phyloP scores from a whole-genome alignment of 1,284 basidiomycete species.

The Sporisorium scitamineum region DNA sequence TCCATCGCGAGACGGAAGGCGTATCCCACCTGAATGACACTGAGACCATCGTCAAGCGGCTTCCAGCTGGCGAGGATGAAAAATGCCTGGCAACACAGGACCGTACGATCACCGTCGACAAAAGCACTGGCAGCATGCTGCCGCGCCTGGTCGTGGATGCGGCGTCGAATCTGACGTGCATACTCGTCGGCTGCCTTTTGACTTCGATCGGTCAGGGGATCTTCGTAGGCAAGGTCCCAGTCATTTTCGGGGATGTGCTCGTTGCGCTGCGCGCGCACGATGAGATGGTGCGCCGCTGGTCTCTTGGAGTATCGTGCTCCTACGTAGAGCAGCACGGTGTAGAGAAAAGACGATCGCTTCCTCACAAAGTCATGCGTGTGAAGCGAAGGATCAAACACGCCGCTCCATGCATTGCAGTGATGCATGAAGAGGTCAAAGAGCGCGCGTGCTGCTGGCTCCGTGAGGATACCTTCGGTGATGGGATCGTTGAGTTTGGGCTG shows the following conservation, averaged over 20 bases:
- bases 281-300: conserved; percentile 43
- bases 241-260: conserved; percentile 22
- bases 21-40: conserved; percentile 48
- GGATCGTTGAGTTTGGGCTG: conserved; percentile 42
- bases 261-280: conserved; percentile 29
- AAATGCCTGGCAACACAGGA: conserved; percentile 47
- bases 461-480: conserved; percentile 42
- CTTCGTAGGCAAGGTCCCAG: conserved; percentile 41
- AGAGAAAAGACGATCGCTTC: conserved; percentile 51
- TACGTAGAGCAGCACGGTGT: conserved; percentile 49
- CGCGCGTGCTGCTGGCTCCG: conserved; percentile 42
- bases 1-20: conserved; percentile 55
- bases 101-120: conserved; percentile 50
- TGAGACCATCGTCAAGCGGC: conserved; percentile 49
- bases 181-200: conserved; percentile 34
- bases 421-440: conserved; percentile 50
- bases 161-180: conserved; percentile 34
- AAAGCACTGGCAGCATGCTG: conserved; percentile 49
- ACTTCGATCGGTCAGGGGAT: conserved; percentile 21
- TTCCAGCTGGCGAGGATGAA: conserved; percentile 55
- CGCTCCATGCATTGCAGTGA: conserved; percentile 41
- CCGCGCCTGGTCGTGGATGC: conserved; percentile 40
- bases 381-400: conserved; percentile 39
- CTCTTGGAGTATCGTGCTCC: conserved; percentile 27
- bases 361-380: conserved; percentile 54